A percentile compares a stretch with the other conserved stretches of the same genome.
Conservation (phyloP, 768 basidiomycete genomes). For the Lentinula aciculospora region DNA sequence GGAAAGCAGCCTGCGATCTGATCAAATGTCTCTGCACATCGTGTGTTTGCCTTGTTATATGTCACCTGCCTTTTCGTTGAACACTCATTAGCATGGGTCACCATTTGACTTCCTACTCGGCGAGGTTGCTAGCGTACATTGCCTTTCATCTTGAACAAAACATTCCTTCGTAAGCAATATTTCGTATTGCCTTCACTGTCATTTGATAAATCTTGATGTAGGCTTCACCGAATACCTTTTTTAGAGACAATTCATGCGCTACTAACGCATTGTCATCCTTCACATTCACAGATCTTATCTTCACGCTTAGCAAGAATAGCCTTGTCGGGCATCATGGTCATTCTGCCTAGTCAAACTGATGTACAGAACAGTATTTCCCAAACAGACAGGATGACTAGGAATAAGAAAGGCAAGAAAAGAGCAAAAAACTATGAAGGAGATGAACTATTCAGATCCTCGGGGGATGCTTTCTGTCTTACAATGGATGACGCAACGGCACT, state of each 20-base stretch:
- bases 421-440: conserved; percentile 70
- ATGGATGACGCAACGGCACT: conserved; percentile 46
- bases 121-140: conserved; percentile 48
- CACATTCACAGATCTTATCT: conserved; percentile 42
- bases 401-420: conserved; percentile 62
- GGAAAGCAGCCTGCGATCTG: conserved; percentile 47
- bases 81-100: conserved; percentile 31
- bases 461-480: conserved; percentile 42
- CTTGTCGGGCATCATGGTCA: conserved; percentile 39
- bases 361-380: conserved; percentile 15
- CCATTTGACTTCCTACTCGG: conserved; percentile 49
- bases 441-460: conserved; percentile 53
- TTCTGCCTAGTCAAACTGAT: conserved; percentile 38
- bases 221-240: conserved; percentile 33
- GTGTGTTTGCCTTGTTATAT: conserved; percentile 23
- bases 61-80: not conserved
- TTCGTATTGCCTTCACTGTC: not conserved
- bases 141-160: conserved; percentile 59
- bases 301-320: conserved; percentile 52
- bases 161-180: conserved; percentile 35
- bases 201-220: conserved; percentile 15
- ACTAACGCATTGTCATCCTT: conserved; percentile 34
- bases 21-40: conserved; percentile 41
- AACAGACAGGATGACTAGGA: conserved; percentile 20
- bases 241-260: conserved; percentile 40